Evolutionary conservation across 805 yeast genomes (phyloP).

Genomic region (Huiozyma naganishii): DNA sequence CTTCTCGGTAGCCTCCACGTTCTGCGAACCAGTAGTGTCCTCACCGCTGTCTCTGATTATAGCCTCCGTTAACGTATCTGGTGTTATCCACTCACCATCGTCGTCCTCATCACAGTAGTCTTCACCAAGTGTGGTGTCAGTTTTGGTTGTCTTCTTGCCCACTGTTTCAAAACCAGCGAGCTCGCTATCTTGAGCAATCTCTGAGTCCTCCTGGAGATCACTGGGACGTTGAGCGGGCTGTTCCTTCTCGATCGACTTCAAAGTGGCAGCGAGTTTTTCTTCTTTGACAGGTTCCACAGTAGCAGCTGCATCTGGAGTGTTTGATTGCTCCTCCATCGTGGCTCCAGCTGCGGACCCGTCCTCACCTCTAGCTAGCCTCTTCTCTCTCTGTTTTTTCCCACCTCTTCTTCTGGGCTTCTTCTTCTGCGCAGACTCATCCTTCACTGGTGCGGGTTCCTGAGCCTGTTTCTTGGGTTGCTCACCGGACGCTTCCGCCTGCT

Average conservation of each 20-base stretch:
- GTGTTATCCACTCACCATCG: slow-evolving; percentile 91
- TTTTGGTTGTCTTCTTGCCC: slow-evolving; percentile 3
- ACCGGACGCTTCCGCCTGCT: slow-evolving; percentile 6
- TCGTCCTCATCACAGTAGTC: slow-evolving; percentile 46
- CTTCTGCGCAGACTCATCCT: slow-evolving; percentile 13
- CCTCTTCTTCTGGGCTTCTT: slow-evolving; percentile 49
- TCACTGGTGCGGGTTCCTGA: background rate
- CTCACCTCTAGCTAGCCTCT: slow-evolving; percentile 35
- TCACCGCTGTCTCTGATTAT: slow-evolving; percentile 61
- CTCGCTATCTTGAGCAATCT: background rate
- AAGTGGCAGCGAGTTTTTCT: background rate
- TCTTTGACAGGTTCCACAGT: slow-evolving; percentile 3
- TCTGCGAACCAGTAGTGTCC: slow-evolving; percentile 30
- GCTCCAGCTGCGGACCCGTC: slow-evolving; percentile 4
- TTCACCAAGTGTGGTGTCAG: slow-evolving; percentile 11
- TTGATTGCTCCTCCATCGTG: background rate
- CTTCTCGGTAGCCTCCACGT: slow-evolving; percentile 28
- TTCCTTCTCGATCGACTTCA: background rate
- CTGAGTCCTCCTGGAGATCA: slow-evolving; percentile 1
- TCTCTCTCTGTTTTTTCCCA: slow-evolving; percentile 53
- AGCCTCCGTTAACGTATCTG: slow-evolving; percentile 67
- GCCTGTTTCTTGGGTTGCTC: background rate
- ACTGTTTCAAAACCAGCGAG: too few species aligned
- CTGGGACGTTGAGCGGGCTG: background rate
- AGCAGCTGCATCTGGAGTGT: slow-evolving; percentile 2